Conservation (phyloP, 2,329 filamentous ascomycete genomes). For the Aspergillus quadrilineatus region DNA sequence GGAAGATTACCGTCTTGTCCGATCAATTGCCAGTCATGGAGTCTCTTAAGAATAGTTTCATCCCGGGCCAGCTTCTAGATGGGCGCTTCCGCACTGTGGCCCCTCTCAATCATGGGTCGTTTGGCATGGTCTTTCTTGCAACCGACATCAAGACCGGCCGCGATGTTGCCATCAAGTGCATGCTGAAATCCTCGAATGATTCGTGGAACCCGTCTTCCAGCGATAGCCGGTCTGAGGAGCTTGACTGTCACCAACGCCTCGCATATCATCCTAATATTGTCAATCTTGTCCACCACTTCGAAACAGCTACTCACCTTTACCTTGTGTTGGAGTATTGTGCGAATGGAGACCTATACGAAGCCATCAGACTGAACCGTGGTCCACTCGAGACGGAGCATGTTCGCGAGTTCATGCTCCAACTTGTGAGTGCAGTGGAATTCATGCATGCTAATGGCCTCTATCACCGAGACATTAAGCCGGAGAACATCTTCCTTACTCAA, state of each 20-base stretch:
- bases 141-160: slow-evolving; percentile 74
- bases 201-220: slow-evolving; percentile 64
- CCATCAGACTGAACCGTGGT: slow-evolving; percentile 83
- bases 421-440: slow-evolving; percentile 84
- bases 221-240: slow-evolving; percentile 67
- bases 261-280: slow-evolving; percentile 86
- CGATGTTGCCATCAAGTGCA: slow-evolving; percentile 90
- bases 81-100: slow-evolving; percentile 89
- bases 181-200: slow-evolving; percentile 74
- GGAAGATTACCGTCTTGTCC: slow-evolving; percentile 18
- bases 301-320: slow-evolving; percentile 86
- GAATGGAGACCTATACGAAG: slow-evolving; percentile 95
- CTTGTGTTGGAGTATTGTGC: slow-evolving; percentile 93
- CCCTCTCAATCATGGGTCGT: slow-evolving; percentile 96
- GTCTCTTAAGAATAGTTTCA: slow-evolving; percentile 37
- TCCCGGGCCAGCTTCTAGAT: slow-evolving; percentile 37
- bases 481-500: slow-evolving; percentile 94
- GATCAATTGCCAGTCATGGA: slow-evolving; percentile 32
- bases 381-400: slow-evolving; percentile 95
- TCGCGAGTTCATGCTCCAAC: slow-evolving; percentile 92
- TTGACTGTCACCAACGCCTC: slow-evolving; percentile 73
- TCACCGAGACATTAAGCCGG: slow-evolving; percentile 97
- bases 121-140: slow-evolving; percentile 97
- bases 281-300: slow-evolving; percentile 85
- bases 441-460: slow-evolving; percentile 90